phyloP scores from a whole-genome alignment of 371 early-diverging fungal genomes.

The Mucor mucedo region DNA sequence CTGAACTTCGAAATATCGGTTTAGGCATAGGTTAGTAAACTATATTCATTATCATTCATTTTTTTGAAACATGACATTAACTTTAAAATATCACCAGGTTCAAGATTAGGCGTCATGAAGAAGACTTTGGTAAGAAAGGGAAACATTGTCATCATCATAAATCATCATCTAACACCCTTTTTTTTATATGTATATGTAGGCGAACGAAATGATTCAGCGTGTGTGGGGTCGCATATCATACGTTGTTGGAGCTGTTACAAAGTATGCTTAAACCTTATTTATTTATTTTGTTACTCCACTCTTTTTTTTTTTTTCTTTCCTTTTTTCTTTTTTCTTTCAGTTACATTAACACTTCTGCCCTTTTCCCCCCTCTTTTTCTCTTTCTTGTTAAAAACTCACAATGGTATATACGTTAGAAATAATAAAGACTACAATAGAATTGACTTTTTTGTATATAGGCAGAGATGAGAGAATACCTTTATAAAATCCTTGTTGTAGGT shows the following conservation, averaged over 20 bases:
- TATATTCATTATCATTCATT: background rate
- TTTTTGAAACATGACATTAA: background rate
- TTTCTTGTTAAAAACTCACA: background rate
- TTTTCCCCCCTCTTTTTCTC: background rate
- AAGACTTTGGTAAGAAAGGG: slow-evolving; percentile 32
- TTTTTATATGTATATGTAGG: slow-evolving; percentile 19
- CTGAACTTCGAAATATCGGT: slow-evolving; percentile 29
- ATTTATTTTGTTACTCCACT: background rate
- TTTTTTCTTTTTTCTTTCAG: background rate
- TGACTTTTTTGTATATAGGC: slow-evolving; percentile 15
- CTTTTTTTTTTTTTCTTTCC: background rate
- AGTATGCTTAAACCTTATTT: background rate
- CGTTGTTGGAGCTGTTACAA: slow-evolving; percentile 16
- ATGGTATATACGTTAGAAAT: background rate
- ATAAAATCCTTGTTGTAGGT: slow-evolving; percentile 82
- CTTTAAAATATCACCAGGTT: slow-evolving; percentile 17
- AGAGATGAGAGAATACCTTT: slow-evolving; percentile 54
- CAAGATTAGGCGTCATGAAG: slow-evolving; percentile 33
- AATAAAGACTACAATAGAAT: background rate
- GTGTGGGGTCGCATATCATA: slow-evolving; percentile 44
- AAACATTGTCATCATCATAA: background rate
- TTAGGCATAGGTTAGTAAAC: slow-evolving; percentile 36
- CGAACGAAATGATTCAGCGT: slow-evolving; percentile 45
- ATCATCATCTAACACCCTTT: background rate
- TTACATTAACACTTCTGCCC: too few species aligned